phyloP scores from a whole-genome alignment of 352 stramenopile species.

The Lagenidium giganteum region DNA sequence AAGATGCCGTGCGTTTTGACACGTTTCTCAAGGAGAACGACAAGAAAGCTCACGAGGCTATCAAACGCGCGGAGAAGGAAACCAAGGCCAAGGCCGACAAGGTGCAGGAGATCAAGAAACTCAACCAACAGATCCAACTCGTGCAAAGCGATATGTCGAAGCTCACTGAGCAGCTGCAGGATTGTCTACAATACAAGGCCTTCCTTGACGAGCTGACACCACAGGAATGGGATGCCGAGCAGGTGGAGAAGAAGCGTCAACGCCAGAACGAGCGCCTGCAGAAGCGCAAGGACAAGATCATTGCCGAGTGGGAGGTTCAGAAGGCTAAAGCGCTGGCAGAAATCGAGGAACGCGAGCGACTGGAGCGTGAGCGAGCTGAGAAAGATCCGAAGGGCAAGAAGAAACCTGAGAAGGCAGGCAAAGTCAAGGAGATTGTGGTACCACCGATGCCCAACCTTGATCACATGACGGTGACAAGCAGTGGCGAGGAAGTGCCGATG shows the following conservation, averaged over 20 bases:
- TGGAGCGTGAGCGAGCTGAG: slow-evolving; percentile 52
- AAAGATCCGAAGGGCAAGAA: slow-evolving; percentile 52
- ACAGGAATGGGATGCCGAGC: slow-evolving; percentile 79
- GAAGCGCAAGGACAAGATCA: slow-evolving; percentile 63
- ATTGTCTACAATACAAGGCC: slow-evolving; percentile 92
- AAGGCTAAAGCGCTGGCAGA: slow-evolving; percentile 45
- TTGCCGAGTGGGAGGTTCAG: slow-evolving; percentile 65
- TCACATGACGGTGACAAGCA: slow-evolving; percentile 57
- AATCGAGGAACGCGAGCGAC: slow-evolving; percentile 58
- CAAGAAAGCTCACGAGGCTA: slow-evolving; percentile 95
- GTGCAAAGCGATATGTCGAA: slow-evolving; percentile 94
- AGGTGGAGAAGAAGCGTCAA: slow-evolving; percentile 66
- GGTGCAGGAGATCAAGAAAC: slow-evolving; percentile 92
- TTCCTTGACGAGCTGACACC: slow-evolving; percentile 92
- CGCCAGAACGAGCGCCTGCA: slow-evolving; percentile 57
- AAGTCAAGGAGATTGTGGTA: slow-evolving; percentile 36
- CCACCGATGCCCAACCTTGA: slow-evolving; percentile 69
- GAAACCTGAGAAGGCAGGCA: slow-evolving; percentile 40
- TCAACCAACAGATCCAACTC: slow-evolving; percentile 94
- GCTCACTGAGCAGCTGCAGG: slow-evolving; percentile 91
- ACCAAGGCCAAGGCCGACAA: slow-evolving; percentile 94
- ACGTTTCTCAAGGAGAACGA: slow-evolving; percentile 98
- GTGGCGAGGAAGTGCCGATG: slow-evolving; percentile 92
- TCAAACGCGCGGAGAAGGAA: slow-evolving; percentile 92
- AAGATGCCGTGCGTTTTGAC: slow-evolving; percentile 94